Evolutionary conservation across 2,329 filamentous ascomycete genomes (phyloP), one percentile per base, ranked within the genome.

Genomic region (Cryphonectria japonica): DNA sequence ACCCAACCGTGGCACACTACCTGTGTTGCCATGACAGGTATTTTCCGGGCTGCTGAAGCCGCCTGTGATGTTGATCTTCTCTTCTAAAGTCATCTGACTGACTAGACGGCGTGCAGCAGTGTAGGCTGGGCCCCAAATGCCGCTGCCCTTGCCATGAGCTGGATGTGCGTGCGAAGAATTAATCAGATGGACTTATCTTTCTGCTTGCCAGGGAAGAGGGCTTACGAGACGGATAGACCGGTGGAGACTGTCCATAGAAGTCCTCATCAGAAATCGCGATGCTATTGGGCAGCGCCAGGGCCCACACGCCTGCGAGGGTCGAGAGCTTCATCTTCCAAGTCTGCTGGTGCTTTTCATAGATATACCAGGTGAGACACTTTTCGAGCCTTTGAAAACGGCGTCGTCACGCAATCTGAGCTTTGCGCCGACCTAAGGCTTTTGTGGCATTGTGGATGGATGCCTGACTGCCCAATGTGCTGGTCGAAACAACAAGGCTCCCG

Each of bases 51-150:
- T 70, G 14, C 9, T 16, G 68, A 78, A 79, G 57, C 84, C 84
- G n/a, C 81, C 78, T 1, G 84, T 86, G 7, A 85, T 78, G 71
- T 86, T 85, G 46, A 81, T 88, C 76, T 90, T 92, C 76, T 92
- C 90, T 16, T 90, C 89, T 1, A 92, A 78, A 0, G 89, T 92
- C 86, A 92, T 87, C 67, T 87, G 85, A 39, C 81, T 80, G 13
- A 92, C 89, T 2, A 92, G 79, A 1, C 80, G 77, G 46, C 84
- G 82, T 1, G 90, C 90, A 73, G 86, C 88, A 60, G 80, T 79
- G 75, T 91, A 92, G 59, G 89, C 88, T 37, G 82, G 81, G 9
- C 82, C 81, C 90, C 90, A 92, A 69, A 68, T 75, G 63, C 76
- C 72, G n/a, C 70, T 67, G 16, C 80, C 74, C 50, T 68, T 75